Base-by-base conservation (phyloP, 164 flowering plant genomes). In the Vitis riparia region DNA sequence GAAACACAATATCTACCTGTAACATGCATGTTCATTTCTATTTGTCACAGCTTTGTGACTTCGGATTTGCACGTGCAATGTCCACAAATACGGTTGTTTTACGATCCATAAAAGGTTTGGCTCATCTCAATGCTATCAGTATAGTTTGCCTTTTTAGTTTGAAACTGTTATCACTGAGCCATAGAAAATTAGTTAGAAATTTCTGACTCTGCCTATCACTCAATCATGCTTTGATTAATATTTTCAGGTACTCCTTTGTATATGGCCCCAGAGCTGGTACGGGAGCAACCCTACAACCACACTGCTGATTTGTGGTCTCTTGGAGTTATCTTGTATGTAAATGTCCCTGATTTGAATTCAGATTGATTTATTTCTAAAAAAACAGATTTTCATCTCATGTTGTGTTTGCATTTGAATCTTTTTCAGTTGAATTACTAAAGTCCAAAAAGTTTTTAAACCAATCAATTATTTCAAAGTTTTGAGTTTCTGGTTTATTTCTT, bases 21-120 rank as follows among this genome's bases (percentile, higher is more conserved):
- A n/a, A n/a, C 44, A 6, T 61, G 50, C 44, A 3, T 67, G 13
- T 73, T 14, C 66, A 57, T 64, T 74, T 68, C 37, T 73, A 12
- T 62, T 51, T 71, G 7, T 61, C 49, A 65, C 88, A 93, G 99
- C 99, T 95, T 63, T 95, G 99, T 79, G 99, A 95, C 80, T 95
- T 95, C 84, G 99, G 99, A 57, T 95, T 95, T 84, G 99, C 99
- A 23, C 90, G 99, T 50, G 96, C 97, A 66, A 95, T 95, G 99
- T 95, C 99, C 17, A 76, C 89, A 67, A 95, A 95, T 82, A 95
- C 99, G 53, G 97, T 95, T 67, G 98, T 93, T 66, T 77, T 95
- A 71, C 86, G 98, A 32, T 95, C 99, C 70, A 95, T 95, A 73
- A 95, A 95, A 95, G 99, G 99, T 90, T 49, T 69, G 71, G 16